Base-by-base conservation (phyloP, 495 filamentous ascomycete genomes). In the Evansstolkia leycettana region DNA sequence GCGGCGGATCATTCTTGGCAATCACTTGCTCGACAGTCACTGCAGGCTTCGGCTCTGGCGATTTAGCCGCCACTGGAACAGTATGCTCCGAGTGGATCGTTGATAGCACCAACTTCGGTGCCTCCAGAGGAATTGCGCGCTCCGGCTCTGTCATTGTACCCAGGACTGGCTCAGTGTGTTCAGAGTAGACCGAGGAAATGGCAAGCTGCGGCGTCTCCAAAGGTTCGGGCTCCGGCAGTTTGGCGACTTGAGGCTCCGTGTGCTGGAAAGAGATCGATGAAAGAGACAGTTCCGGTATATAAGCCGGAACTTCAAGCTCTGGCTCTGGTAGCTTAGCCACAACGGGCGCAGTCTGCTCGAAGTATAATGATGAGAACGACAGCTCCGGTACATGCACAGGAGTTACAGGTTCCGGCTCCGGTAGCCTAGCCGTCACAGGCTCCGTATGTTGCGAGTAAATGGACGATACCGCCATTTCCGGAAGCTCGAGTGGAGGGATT, bases 371-470 rank as follows among this genome's bases (percentile, higher is more conserved):
- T 29, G 46, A 50, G 15, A 50, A 20, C 7, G 32, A 32, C 30
- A 48, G 18, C 2, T 39, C 10, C 10, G 18, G 26, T 1, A 33
- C n/a, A 1, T 17, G 17, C 19, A 29, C 28, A 29, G 28, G 28
- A 5, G 5, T n/a, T 6, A 29, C 11, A 5, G 28, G 28, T n/a
- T 29, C 28, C 5, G 28, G 17, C 17, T 34, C 19, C 7, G 38
- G 17, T 27, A 15, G 10, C 27, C 44, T 48, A 5, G 39, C 27
- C 28, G 59, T 60, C 11, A 69, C 46, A 7, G 75, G 75, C 39
- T 67, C 62, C 8, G 66, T 76, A 7, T 67, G 50, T 28, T 69
- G 53, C 5, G 64, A 57, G 18, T 51, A 58, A 28, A 78, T 54
- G 5, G 59, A 41, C 13, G 76, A 73, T 24, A 78, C 48, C 19